Evolutionary conservation across 371 early-diverging fungal genomes (phyloP).

Genomic region (Amoeboaphelidium protococcarum): DNA sequence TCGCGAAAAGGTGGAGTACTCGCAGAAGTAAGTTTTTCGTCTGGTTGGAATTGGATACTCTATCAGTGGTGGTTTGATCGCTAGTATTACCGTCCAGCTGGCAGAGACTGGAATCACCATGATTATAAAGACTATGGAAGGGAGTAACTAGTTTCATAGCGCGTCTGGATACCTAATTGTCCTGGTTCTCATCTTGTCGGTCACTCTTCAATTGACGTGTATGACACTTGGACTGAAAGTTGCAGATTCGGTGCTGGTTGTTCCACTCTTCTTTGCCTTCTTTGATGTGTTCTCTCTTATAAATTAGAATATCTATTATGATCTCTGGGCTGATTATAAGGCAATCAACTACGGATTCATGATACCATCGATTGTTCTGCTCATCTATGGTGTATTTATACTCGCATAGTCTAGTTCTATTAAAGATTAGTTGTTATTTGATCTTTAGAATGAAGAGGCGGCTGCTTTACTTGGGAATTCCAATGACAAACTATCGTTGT

Average conservation of each 20-base stretch:
- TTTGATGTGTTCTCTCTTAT: slow-evolving; percentile 32
- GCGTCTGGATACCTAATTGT: slow-evolving; percentile 27
- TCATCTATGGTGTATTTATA: neutral
- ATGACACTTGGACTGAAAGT: slow-evolving; percentile 31
- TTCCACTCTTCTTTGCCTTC: slow-evolving; percentile 36
- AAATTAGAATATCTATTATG: slow-evolving; percentile 31
- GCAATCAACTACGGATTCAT: slow-evolving; percentile 25
- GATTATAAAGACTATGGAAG: slow-evolving; percentile 22
- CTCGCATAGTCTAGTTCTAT: no score
- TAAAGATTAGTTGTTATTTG: no score
- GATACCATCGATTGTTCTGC: neutral
- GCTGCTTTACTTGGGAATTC: no score
- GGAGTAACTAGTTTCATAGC: slow-evolving; percentile 26
- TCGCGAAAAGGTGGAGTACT: neutral
- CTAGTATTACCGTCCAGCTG: neutral
- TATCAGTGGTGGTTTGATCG: neutral
- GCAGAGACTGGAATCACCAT: slow-evolving; percentile 13
- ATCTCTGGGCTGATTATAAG: slow-evolving; percentile 21
- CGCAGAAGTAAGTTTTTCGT: neutral
- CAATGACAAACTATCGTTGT: no score
- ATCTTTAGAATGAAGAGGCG: no score
- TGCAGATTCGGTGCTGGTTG: slow-evolving; percentile 32
- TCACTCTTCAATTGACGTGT: slow-evolving; percentile 36
- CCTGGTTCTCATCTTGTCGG: slow-evolving; percentile 23
- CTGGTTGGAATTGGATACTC: neutral